These are phyloP conservation scores for Carex pumila DNA, from an alignment of 176 grass and related monocot genomes.

Conservation along the genomic window DNA sequence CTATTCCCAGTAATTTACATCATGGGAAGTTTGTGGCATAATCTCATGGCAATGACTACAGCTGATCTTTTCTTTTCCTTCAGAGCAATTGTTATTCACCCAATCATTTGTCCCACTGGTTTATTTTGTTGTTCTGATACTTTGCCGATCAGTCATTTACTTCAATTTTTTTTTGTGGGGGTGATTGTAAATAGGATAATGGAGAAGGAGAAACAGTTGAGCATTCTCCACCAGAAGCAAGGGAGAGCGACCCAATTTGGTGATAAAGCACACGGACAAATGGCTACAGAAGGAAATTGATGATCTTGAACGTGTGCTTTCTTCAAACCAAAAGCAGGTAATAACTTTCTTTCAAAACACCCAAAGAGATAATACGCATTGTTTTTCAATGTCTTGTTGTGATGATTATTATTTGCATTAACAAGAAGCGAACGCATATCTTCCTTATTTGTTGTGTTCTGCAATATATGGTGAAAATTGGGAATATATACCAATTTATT, in stretches of 20 bases:
- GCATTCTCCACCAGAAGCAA: conserved; percentile 98
- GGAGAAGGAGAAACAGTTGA: conserved; percentile 91
- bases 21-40: neutral
- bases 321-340: conserved; percentile 88
- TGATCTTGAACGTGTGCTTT: conserved; percentile 83
- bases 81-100: neutral
- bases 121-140: conserved; percentile 5
- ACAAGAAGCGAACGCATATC: neutral
- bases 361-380: neutral
- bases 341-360: neutral
- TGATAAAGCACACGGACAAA: conserved; percentile 73
- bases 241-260: conserved; percentile 91
- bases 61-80: neutral
- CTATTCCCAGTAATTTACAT: neutral
- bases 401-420: neutral
- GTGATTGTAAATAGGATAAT: conserved; percentile 59
- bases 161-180: conserved; percentile 11
- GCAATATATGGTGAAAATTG: neutral
- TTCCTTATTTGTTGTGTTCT: neutral
- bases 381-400: neutral
- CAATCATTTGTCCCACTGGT: neutral
- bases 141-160: neutral
- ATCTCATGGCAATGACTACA: neutral
- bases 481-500: neutral
- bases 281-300: conserved; percentile 98